Conservation (phyloP, 495 filamentous ascomycete species). For the Talaromyces proteolyticus region DNA sequence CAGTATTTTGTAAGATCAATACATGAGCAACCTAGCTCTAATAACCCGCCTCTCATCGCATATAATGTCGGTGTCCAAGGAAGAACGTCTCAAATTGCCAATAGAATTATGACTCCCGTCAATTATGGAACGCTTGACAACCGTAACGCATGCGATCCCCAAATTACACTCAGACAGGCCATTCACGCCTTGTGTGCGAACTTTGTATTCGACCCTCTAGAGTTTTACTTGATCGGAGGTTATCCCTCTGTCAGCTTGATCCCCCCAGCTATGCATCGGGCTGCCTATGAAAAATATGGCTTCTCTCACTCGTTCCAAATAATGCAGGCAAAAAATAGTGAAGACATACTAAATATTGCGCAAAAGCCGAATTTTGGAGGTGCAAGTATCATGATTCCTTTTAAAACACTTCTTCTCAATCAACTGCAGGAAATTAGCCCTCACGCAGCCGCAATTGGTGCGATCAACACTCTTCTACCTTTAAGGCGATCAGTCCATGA, state of each 20-base stretch:
- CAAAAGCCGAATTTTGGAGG: slow-evolving; percentile 64
- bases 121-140: slow-evolving; percentile 41
- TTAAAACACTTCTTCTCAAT: slow-evolving; percentile 67
- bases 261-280: slow-evolving; percentile 73
- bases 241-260: slow-evolving; percentile 55
- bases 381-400: slow-evolving; percentile 65
- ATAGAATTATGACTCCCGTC: slow-evolving; percentile 61
- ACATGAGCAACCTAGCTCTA: slow-evolving; percentile 22
- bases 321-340: background rate
- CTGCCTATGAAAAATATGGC: slow-evolving; percentile 62
- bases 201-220: slow-evolving; percentile 55
- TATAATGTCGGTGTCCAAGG: slow-evolving; percentile 68
- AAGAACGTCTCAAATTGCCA: slow-evolving; percentile 59
- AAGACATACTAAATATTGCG: background rate
- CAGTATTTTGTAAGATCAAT: slow-evolving; percentile 46
- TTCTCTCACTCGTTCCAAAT: background rate
- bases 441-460: slow-evolving; percentile 72
- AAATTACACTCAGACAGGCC: slow-evolving; percentile 50
- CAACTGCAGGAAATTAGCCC: slow-evolving; percentile 63
- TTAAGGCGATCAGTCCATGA: slow-evolving; percentile 21
- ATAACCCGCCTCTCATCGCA: slow-evolving; percentile 53
- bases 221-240: slow-evolving; percentile 69
- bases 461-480: slow-evolving; percentile 72
- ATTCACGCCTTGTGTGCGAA: slow-evolving; percentile 47
- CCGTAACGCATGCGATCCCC: slow-evolving; percentile 25